Conservation (phyloP, 306 rosid species). For the Vigna reflexopilosa region DNA sequence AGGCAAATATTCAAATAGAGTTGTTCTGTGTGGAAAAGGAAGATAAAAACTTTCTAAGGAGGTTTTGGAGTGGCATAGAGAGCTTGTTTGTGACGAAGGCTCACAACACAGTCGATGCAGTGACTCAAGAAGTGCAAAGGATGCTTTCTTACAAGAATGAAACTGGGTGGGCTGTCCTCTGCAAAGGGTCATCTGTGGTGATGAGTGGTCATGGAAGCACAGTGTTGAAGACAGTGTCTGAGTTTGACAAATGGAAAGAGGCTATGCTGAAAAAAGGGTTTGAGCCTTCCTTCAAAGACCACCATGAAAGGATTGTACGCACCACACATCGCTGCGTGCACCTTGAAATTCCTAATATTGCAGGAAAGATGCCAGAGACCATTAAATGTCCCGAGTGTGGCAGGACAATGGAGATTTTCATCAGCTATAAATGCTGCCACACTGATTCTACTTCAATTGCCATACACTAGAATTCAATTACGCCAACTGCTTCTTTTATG, state of each 20-base stretch:
- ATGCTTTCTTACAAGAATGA: conserved; percentile 75
- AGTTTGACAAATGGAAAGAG: conserved; percentile 75
- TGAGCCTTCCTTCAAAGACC: conserved; percentile 37
- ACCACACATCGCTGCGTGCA: conserved; percentile 45
- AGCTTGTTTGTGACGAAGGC: conserved; percentile 59
- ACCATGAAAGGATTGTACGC: conserved; percentile 31
- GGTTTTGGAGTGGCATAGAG: conserved; percentile 59
- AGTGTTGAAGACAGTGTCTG: conserved; percentile 56
- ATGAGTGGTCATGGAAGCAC: conserved; percentile 61
- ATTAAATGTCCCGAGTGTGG: conserved; percentile 53
- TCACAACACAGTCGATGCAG: conserved; percentile 43
- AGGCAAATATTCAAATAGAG: conserved; percentile 55
- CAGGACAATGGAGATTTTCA: conserved; percentile 47
- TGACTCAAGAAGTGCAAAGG: conserved; percentile 64
- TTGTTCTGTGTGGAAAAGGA: conserved; percentile 54
- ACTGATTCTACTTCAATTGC: conserved; percentile 1
- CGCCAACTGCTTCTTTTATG: not conserved
- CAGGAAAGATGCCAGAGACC: conserved; percentile 46
- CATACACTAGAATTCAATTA: not conserved
- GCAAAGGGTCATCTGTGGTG: conserved; percentile 59
- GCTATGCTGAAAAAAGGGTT: conserved; percentile 38
- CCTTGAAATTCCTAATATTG: conserved; percentile 44
- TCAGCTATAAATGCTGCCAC: conserved; percentile 53
- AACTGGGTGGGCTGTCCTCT: conserved; percentile 68
- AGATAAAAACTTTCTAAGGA: conserved; percentile 42